phyloP scores from a whole-genome alignment of 495 filamentous ascomycete genomes.

The Lepidopterella palustris region DNA sequence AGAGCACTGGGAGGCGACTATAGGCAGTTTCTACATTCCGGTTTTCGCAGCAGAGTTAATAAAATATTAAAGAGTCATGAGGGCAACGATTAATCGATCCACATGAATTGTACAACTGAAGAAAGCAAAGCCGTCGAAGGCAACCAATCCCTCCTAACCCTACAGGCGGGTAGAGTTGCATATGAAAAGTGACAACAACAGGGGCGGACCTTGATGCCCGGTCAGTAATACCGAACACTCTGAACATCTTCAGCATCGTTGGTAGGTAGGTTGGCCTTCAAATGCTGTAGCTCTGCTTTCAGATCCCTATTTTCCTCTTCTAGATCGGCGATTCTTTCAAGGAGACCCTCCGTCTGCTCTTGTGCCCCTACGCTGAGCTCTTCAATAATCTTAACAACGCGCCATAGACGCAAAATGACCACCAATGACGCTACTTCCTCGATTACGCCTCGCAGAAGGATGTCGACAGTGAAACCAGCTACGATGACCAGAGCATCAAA shows the following conservation, averaged over 20 bases:
- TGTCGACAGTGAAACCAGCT: constrained; percentile 52
- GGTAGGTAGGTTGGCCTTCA: constrained; percentile 15
- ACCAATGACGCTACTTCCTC: constrained; percentile 58
- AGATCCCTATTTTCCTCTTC: constrained; percentile 45
- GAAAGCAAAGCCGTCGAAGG: too few species aligned
- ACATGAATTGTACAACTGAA: too few species aligned
- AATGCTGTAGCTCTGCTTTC: constrained; percentile 35
- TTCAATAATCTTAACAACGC: constrained; percentile 62
- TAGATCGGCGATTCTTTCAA: constrained; percentile 39
- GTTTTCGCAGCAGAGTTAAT: too few species aligned
- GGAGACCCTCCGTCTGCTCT: constrained; percentile 47
- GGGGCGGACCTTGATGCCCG: too few species aligned
- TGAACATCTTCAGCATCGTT: not conserved
- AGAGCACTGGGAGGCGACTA: not conserved
- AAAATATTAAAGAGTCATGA: too few species aligned
- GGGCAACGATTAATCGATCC: too few species aligned
- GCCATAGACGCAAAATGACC: constrained; percentile 58
- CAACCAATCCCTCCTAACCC: too few species aligned
- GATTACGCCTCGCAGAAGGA: constrained; percentile 49
- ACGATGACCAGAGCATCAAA: constrained; percentile 61
- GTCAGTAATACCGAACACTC: too few species aligned
- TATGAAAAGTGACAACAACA: too few species aligned
- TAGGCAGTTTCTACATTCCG: too few species aligned
- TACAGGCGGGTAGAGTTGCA: too few species aligned
- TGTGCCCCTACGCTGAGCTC: constrained; percentile 54